Conservation (phyloP, 2,329 filamentous ascomycete genomes). For the Beauveria brongniartii region DNA sequence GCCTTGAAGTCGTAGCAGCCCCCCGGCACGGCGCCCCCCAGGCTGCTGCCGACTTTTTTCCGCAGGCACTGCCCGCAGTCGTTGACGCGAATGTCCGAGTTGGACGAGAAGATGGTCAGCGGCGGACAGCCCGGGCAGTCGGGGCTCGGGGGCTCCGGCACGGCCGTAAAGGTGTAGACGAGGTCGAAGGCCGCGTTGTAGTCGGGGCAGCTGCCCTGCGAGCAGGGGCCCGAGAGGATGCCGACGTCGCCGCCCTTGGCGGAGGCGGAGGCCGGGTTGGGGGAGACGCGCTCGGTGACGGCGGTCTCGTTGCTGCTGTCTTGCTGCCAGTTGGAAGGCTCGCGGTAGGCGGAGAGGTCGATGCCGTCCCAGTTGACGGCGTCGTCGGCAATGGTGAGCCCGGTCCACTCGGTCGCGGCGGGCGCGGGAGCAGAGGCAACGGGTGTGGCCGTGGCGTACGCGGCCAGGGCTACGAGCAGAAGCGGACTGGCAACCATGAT, state of each 20-base stretch:
- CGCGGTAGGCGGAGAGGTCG: neutral
- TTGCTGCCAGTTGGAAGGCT: neutral
- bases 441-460: neutral
- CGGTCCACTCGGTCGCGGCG: neutral
- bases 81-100: constrained; percentile 9
- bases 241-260: neutral
- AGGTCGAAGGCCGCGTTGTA: constrained; percentile 9
- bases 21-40: neutral
- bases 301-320: neutral
- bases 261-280: neutral
- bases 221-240: constrained; percentile 1
- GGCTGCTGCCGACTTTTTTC: neutral
- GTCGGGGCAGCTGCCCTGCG: constrained; percentile 13
- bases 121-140: constrained; percentile 5
- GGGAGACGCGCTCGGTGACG: neutral
- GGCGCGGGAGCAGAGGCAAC: neutral
- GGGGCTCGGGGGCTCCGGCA: neutral
- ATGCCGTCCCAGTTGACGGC: neutral
- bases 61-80: constrained; percentile 7
- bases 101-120: constrained; percentile 4
- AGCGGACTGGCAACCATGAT: neutral
- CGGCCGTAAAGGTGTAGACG: constrained; percentile 7
- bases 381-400: neutral
- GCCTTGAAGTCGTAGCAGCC: constrained; percentile 8
- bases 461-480: neutral